phyloP scores from a whole-genome alignment of 2,329 filamentous ascomycete species.

The Tolypocladium endophyticum region DNA sequence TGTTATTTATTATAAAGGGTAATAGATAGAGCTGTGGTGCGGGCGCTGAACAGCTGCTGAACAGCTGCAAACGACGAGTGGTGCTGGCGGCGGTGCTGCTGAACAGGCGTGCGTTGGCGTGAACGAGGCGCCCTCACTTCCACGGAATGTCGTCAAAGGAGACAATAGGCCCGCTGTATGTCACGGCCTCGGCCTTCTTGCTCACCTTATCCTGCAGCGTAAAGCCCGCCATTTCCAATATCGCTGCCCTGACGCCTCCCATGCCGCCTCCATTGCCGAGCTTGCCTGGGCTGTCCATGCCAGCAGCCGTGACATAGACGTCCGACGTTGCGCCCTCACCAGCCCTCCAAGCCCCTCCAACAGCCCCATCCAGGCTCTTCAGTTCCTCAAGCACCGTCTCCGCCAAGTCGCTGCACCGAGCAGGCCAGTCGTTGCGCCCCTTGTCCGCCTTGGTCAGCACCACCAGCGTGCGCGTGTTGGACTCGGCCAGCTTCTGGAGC shows the following conservation, averaged over 20 bases:
- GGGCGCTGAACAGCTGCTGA: not conserved
- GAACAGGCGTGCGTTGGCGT: not conserved
- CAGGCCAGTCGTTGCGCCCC: slow-evolving; percentile 17
- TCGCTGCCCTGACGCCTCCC: slow-evolving; percentile 26
- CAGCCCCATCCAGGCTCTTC: slow-evolving; percentile 8
- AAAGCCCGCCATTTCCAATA: slow-evolving; percentile 30
- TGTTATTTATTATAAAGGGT: not conserved
- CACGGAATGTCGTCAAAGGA: slow-evolving; percentile 28
- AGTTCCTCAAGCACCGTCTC: slow-evolving; percentile 17
- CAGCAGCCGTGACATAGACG: slow-evolving; percentile 26
- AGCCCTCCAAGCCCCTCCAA: slow-evolving; percentile 17
- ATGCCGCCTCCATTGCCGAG: slow-evolving; percentile 25
- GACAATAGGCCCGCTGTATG: slow-evolving; percentile 24
- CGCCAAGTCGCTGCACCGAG: slow-evolving; percentile 15
- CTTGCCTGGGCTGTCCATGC: slow-evolving; percentile 19
- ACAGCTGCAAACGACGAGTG: not conserved
- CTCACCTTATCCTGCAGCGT: slow-evolving; percentile 16
- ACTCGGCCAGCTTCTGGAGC: slow-evolving; percentile 33
- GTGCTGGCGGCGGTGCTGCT: not conserved
- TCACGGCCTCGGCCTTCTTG: slow-evolving; percentile 23
- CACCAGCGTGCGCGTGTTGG: slow-evolving; percentile 34
- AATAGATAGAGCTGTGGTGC: not conserved
- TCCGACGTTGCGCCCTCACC: slow-evolving; percentile 17
- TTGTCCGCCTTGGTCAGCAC: slow-evolving; percentile 50
- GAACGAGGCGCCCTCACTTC: slow-evolving; percentile 9